phyloP scores from a whole-genome alignment of 176 grass and related monocot genomes.

The Puya raimondii region DNA sequence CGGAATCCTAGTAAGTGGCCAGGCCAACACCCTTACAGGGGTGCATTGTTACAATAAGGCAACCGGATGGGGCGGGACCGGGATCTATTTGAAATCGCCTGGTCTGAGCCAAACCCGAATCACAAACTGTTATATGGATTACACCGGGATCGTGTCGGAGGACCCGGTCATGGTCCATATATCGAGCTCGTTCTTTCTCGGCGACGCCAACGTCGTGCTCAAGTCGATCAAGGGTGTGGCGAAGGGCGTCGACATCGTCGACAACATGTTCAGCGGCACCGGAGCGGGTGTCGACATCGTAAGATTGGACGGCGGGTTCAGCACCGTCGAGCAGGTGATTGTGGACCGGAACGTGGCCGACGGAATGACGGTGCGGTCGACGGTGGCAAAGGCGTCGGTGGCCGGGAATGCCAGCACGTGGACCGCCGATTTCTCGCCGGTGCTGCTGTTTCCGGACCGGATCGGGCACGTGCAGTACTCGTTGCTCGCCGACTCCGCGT shows the following conservation, averaged over 20 bases:
- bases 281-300: constrained; percentile 50
- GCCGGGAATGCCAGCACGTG: constrained; percentile 52
- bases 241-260: constrained; percentile 37
- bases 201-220: constrained; percentile 75
- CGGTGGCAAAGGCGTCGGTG: constrained; percentile 23
- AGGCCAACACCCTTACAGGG: constrained; percentile 73
- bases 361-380: constrained; percentile 56
- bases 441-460: constrained; percentile 60
- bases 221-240: constrained; percentile 55
- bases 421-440: constrained; percentile 54
- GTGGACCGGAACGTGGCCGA: constrained; percentile 53
- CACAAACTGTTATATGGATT: constrained; percentile 73
- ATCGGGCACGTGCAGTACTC: constrained; percentile 84
- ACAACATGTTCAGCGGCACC: constrained; percentile 54
- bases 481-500: constrained; percentile 42
- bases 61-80: constrained; percentile 41
- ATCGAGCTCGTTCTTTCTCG: constrained; percentile 56
- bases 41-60: constrained; percentile 98
- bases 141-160: constrained; percentile 58
- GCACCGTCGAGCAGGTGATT: constrained; percentile 58
- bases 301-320: constrained; percentile 42
- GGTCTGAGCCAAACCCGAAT: constrained; percentile 58
- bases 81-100: constrained; percentile 54
- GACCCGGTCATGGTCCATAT: constrained; percentile 77
- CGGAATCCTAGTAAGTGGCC: constrained; percentile 52